These are phyloP conservation scores for Oenanthe sinensis DNA, from an alignment of 129 eudicot genomes.

Conservation along the genomic window DNA sequence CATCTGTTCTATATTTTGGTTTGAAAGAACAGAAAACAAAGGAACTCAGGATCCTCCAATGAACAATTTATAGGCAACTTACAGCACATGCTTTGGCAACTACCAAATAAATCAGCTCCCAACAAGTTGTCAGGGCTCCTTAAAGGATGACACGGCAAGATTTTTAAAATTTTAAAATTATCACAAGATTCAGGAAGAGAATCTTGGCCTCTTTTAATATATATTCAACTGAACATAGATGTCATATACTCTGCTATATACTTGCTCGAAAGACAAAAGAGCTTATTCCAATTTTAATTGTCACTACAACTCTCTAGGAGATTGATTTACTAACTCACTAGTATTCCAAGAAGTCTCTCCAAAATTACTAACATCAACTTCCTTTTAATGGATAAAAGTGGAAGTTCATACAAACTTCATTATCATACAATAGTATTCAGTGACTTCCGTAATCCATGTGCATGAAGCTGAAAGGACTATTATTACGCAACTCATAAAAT, in stretches of 20 bases:
- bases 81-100: neutral
- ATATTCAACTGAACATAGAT: neutral
- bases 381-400: neutral
- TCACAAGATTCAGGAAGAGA: neutral
- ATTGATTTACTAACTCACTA: neutral
- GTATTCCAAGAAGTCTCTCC: neutral
- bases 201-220: neutral
- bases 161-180: neutral
- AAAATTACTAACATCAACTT: neutral
- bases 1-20: neutral
- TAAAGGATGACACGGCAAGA: neutral
- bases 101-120: neutral
- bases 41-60: neutral
- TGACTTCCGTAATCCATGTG: neutral
- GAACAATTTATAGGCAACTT: neutral
- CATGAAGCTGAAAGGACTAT: neutral
- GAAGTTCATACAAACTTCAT: neutral
- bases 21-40: neutral
- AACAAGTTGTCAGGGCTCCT: neutral
- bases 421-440: neutral
- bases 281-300: neutral
- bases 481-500: neutral
- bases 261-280: neutral
- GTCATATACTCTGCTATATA: neutral
- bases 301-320: neutral